Base-by-base conservation (phyloP, 2,329 filamentous ascomycete species). In the Paracorniculantispora psalliotae region DNA sequence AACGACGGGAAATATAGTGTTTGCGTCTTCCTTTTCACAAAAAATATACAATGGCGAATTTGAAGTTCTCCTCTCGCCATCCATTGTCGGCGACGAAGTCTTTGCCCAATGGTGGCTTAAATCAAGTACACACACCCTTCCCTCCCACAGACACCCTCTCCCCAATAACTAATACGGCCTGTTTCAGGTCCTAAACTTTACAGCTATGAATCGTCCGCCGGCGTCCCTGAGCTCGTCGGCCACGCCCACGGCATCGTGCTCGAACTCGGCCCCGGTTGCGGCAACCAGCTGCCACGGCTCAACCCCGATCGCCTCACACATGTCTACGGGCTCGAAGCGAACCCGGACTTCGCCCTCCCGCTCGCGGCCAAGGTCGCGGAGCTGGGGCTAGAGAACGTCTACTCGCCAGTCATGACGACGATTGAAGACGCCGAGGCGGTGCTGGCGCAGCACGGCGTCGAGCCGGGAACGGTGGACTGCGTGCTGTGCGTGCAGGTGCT, bases 261-360 rank as follows among this genome's bases (percentile, higher is more conserved):
- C 30, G 77, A 79, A 60, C 68, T 78, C 0, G 77, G 76, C 21
- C 73, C 77, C 4, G 77, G 75, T 9, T 63, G 71, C 39, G 77
- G 76, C 30, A 78, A 75, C 61, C 76, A 78, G 62, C 71, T 78
- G 19, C 68, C 70, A 21, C 69, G 71, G 26, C 77, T 70, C 59
- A 66, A 74, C 61, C 10, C 65, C 4, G 63, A 64, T 13, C 61
- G 64, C 15, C 63, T 79, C 19, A 63, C 67, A 2, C 64, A 63
- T 19, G 55, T 77, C 15, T 77, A 75, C 61, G 75, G 69, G 28
- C 64, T 78, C 49, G 77, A 79, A 52, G 72, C 73, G 9, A 79
- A 77, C 63, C 57, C 62, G 2, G 58, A 65, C 43, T 75, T 72
- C 41, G 61, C 65, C 53, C 66, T 67, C 1, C 63, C 46, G 3